These are phyloP conservation scores for Plicaturopsis crispa DNA, from an alignment of 768 basidiomycete genomes.

Conservation along the genomic window DNA sequence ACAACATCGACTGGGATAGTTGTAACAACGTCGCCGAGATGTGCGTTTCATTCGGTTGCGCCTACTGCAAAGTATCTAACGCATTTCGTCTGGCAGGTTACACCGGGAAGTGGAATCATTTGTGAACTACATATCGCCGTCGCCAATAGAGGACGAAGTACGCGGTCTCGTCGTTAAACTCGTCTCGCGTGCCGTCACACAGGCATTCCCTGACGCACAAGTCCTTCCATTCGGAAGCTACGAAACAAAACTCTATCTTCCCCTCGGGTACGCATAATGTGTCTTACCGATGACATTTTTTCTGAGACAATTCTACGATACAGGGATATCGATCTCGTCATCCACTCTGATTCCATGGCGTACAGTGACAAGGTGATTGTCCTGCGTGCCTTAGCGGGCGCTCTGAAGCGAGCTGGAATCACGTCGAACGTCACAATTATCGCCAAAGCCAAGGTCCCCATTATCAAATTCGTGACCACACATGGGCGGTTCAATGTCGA, in stretches of 20 bases:
- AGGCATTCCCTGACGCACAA: conserved; percentile 70
- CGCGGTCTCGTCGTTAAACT: conserved; percentile 64
- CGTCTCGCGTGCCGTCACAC: conserved; percentile 57
- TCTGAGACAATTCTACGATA: conserved; percentile 11
- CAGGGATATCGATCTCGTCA: conserved; percentile 94
- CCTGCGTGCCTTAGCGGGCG: conserved; percentile 70
- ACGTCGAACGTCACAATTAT: conserved; percentile 83
- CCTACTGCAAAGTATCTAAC: background rate
- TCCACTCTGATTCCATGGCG: conserved; percentile 72
- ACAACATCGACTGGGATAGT: conserved; percentile 59
- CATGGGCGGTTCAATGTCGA: conserved; percentile 85
- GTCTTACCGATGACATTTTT: conserved; percentile 1
- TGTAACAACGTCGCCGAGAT: conserved; percentile 80
- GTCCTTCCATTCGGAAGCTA: conserved; percentile 90
- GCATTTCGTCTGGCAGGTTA: conserved; percentile 44
- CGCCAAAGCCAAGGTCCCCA: conserved; percentile 90
- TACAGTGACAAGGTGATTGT: conserved; percentile 60
- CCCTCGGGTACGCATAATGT: conserved; percentile 62
- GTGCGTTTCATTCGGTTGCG: conserved; percentile 37
- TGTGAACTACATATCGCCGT: conserved; percentile 81
- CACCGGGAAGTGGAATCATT: conserved; percentile 85
- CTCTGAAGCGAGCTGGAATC: conserved; percentile 66
- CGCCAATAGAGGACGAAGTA: conserved; percentile 77
- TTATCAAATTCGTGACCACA: conserved; percentile 87
- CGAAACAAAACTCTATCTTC: conserved; percentile 90